Percentiles rank a stretch among this genome's conserved stretches.
phyloP scores from a whole-genome alignment of 2,329 filamentous ascomycete genomes.

The Arthroderma sp. region DNA sequence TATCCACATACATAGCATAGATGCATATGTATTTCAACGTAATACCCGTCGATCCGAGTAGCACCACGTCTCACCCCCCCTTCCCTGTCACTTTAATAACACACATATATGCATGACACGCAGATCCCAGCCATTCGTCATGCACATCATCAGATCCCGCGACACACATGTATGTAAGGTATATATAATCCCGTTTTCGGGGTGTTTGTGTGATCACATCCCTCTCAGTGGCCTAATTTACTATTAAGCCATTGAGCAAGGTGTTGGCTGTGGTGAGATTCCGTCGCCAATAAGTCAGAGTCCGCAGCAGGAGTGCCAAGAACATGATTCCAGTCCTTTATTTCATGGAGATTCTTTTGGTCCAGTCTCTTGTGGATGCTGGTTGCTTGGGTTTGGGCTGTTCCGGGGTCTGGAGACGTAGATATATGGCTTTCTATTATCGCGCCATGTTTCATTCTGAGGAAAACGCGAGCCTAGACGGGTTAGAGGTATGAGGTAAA shows the following conservation, averaged over 20 bases:
- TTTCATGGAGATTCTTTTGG: slow-evolving; percentile 37
- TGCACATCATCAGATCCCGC: too few species aligned
- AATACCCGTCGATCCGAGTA: too few species aligned
- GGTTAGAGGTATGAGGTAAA: not conserved
- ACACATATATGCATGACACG: too few species aligned
- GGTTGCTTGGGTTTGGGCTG: slow-evolving; percentile 22
- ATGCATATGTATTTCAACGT: too few species aligned
- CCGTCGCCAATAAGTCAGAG: slow-evolving; percentile 2
- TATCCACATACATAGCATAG: too few species aligned
- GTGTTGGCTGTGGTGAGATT: slow-evolving; percentile 1
- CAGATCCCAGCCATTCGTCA: too few species aligned
- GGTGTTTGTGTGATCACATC: not conserved
- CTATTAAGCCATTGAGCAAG: slow-evolving; percentile 14
- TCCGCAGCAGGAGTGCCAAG: slow-evolving; percentile 6
- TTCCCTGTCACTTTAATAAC: too few species aligned
- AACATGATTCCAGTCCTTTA: slow-evolving; percentile 26
- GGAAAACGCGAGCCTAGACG: slow-evolving; percentile 27
- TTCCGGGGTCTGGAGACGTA: slow-evolving; percentile 19
- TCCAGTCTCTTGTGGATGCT: slow-evolving; percentile 21
- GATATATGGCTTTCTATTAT: slow-evolving; percentile 29
- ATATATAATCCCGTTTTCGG: not conserved
- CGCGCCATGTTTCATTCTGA: slow-evolving; percentile 28
- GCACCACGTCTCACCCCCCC: too few species aligned
- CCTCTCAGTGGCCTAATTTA: slow-evolving; percentile 11
- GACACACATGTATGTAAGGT: not conserved